Evolutionary conservation across 441 rosid genomes (phyloP).

Genomic region (Pelargonium fulgidum): DNA sequence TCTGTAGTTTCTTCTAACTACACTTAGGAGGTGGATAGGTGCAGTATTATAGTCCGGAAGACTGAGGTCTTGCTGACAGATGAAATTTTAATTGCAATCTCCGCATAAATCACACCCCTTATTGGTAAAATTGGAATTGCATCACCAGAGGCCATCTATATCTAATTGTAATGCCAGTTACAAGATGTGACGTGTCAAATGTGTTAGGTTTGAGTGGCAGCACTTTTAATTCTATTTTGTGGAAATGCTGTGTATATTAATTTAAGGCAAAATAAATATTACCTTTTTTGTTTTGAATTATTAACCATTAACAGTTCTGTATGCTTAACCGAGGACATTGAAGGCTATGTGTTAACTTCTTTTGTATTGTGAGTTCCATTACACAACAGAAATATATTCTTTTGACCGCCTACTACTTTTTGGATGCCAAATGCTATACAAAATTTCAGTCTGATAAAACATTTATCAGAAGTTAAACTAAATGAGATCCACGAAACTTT

Average conservation of each 20-base stretch:
- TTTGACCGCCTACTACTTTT: background rate
- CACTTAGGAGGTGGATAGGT: too few species aligned
- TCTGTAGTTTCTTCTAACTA: background rate
- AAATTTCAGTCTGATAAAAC: background rate
- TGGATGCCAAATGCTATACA: background rate
- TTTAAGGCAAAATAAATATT: too few species aligned
- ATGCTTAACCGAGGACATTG: too few species aligned
- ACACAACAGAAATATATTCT: background rate
- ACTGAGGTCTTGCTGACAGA: background rate
- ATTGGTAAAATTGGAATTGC: background rate
- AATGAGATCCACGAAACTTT: background rate
- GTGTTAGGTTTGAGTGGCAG: too few species aligned
- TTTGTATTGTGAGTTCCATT: background rate
- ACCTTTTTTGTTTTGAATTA: too few species aligned
- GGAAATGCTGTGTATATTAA: too few species aligned
- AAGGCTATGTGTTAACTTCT: background rate
- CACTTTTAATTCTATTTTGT: too few species aligned
- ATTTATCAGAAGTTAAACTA: slow-evolving; percentile 1
- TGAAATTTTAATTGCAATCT: background rate
- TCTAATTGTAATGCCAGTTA: background rate
- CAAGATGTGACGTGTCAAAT: background rate
- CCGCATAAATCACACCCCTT: background rate
- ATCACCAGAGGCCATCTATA: background rate
- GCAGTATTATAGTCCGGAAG: background rate
- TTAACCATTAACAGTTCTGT: too few species aligned